A percentile compares a stretch with the other conserved stretches of the same genome.
phyloP scores from a whole-genome alignment of 108 stramenopile genomes.

The Conticribra guillardii region DNA sequence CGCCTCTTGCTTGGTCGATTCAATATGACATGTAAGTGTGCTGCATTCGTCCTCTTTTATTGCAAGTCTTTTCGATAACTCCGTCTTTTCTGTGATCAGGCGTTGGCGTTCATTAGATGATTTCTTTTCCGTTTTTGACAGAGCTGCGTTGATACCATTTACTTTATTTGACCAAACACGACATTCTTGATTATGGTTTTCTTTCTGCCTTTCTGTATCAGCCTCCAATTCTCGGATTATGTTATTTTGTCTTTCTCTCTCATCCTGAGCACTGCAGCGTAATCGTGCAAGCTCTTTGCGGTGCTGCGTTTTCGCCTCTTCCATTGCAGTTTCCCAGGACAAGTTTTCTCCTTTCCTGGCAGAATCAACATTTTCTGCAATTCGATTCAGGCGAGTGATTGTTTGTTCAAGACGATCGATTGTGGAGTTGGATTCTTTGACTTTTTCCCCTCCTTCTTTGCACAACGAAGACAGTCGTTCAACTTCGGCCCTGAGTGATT shows the following conservation, averaged over 20 bases:
- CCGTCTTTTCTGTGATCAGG: conserved; percentile 6
- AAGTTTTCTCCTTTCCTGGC: conserved; percentile 23
- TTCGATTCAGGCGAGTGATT: conserved; percentile 4
- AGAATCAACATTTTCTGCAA: conserved; percentile 10
- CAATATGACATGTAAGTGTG: neutral
- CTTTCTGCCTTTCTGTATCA: conserved; percentile 23
- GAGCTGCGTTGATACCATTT: conserved; percentile 15
- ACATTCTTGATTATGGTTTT: conserved; percentile 9
- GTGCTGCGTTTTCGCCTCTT: conserved; percentile 26
- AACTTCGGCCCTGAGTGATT: conserved; percentile 11
- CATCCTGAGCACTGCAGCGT: conserved; percentile 18
- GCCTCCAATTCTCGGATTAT: conserved; percentile 16
- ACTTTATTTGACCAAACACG: conserved; percentile 17
- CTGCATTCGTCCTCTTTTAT: conserved; percentile 15
- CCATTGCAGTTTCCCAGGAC: conserved; percentile 37
- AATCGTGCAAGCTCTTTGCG: conserved; percentile 22
- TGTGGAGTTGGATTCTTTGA: conserved; percentile 4
- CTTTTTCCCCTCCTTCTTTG: neutral
- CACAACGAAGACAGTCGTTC: neutral
- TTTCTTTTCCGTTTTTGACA: conserved; percentile 33
- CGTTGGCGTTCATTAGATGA: conserved; percentile 27
- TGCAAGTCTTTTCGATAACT: conserved; percentile 10
- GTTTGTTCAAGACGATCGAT: conserved; percentile 6
- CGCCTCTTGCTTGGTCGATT: conserved; percentile 1
- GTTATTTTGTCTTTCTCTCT: conserved; percentile 23